These are phyloP conservation scores for Chaetothyriales sp. DNA, from an alignment of 2,329 filamentous ascomycete genomes.

Conservation along the genomic window DNA sequence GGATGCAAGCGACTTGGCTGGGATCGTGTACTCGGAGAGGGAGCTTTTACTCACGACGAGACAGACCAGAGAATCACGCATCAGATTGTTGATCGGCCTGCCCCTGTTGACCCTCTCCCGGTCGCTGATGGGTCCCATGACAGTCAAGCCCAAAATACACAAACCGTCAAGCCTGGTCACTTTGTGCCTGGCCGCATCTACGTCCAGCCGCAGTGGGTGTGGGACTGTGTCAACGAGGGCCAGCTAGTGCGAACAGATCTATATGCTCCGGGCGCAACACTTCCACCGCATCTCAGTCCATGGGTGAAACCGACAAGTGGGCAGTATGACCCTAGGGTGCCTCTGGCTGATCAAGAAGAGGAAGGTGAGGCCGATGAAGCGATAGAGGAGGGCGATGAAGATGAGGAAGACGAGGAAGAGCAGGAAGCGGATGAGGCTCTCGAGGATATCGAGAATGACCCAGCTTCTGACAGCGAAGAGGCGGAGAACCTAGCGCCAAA, in stretches of 20 bases:
- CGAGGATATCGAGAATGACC: slow-evolving; percentile 22
- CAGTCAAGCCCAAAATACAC: slow-evolving; percentile 15
- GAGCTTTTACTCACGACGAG: slow-evolving; percentile 83
- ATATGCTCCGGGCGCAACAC: slow-evolving; percentile 74
- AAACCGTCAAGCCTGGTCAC: slow-evolving; percentile 39
- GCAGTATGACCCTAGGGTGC: slow-evolving; percentile 77
- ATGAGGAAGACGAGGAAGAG: slow-evolving; percentile 27
- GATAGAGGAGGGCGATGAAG: slow-evolving; percentile 35
- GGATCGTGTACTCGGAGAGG: slow-evolving; percentile 80
- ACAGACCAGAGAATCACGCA: slow-evolving; percentile 81
- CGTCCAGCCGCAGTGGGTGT: slow-evolving; percentile 94
- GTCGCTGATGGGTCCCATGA: slow-evolving; percentile 9
- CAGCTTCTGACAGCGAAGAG: slow-evolving; percentile 29
- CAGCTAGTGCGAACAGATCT: slow-evolving; percentile 73
- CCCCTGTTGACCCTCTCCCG: slow-evolving; percentile 34
- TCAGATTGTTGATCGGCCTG: slow-evolving; percentile 84
- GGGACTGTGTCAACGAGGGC: slow-evolving; percentile 89
- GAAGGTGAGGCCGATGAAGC: slow-evolving; percentile 63
- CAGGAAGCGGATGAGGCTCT: slow-evolving; percentile 19
- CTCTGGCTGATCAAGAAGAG: slow-evolving; percentile 73
- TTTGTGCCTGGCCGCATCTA: slow-evolving; percentile 86
- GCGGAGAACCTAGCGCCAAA: slow-evolving; percentile 32
- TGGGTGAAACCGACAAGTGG: slow-evolving; percentile 81
- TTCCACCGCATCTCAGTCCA: slow-evolving; percentile 89
- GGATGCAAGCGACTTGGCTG: slow-evolving; percentile 93